phyloP scores from a whole-genome alignment of 2,329 filamentous ascomycete species.

The Exophiala calicioides region DNA sequence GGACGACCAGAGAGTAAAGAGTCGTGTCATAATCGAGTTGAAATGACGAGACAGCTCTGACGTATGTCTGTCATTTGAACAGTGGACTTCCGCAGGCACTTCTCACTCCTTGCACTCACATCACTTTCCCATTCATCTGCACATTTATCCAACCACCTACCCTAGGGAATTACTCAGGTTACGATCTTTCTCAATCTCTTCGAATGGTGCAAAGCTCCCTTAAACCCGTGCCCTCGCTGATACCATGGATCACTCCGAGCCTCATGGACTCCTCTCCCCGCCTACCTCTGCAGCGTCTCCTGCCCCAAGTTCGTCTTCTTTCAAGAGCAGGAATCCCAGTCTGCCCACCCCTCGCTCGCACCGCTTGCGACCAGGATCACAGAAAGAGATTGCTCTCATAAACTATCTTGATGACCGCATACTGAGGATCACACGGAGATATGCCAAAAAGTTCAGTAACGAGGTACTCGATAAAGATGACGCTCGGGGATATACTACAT shows the following conservation, averaged over 20 bases:
- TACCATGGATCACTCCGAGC: slow-evolving; percentile 11
- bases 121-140: too few relatives aligned
- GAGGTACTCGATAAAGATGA: slow-evolving; percentile 36
- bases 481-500: slow-evolving; percentile 58
- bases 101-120: too few relatives aligned
- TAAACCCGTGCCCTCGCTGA: too few relatives aligned
- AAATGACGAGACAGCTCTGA: too few relatives aligned
- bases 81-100: too few relatives aligned
- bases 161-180: too few relatives aligned
- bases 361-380: slow-evolving; percentile 57
- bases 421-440: slow-evolving; percentile 53
- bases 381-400: slow-evolving; percentile 61
- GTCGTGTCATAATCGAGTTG: too few relatives aligned
- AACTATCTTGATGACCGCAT: slow-evolving; percentile 58
- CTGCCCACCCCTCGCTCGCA: slow-evolving; percentile 56
- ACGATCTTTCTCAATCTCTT: too few relatives aligned
- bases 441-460: slow-evolving; percentile 52
- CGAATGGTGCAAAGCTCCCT: too few relatives aligned
- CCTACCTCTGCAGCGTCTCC: slow-evolving; percentile 25
- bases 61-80: too few relatives aligned
- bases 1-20: too few relatives aligned
- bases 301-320: slow-evolving; percentile 11
- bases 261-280: slow-evolving; percentile 18
- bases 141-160: too few relatives aligned
- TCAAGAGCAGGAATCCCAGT: slow-evolving; percentile 28